These are phyloP conservation scores for Mycena belliarum DNA, from an alignment of 768 basidiomycete species.

Conservation along the genomic window DNA sequence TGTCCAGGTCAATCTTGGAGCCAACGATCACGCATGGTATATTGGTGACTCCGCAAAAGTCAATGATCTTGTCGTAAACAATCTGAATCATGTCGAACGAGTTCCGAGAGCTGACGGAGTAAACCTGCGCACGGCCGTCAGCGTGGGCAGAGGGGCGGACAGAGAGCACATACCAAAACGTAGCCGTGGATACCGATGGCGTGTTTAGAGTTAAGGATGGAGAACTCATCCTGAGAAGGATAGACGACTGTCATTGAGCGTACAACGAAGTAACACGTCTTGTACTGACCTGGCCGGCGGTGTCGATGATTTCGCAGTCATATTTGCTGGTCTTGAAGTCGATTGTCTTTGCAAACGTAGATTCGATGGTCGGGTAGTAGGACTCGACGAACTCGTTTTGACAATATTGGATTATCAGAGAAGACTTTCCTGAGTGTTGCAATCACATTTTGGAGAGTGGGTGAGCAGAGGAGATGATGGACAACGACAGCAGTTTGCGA, in stretches of 20 bases:
- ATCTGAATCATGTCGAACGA: slow-evolving; percentile 96
- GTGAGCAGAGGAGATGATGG: background rate
- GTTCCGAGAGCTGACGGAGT: slow-evolving; percentile 86
- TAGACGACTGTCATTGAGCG: background rate
- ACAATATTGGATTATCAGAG: slow-evolving; percentile 90
- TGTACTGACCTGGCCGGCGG: slow-evolving; percentile 85
- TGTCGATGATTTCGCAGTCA: slow-evolving; percentile 97
- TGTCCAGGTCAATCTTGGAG: slow-evolving; percentile 83
- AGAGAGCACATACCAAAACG: slow-evolving; percentile 56
- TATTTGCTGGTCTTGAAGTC: slow-evolving; percentile 89
- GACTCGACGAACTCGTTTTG: slow-evolving; percentile 91
- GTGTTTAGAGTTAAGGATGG: slow-evolving; percentile 91
- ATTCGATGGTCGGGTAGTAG: slow-evolving; percentile 97
- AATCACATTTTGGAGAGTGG: background rate
- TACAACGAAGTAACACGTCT: background rate
- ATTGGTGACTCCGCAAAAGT: slow-evolving; percentile 81
- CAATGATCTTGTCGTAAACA: slow-evolving; percentile 90
- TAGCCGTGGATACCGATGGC: slow-evolving; percentile 98
- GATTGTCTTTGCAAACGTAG: slow-evolving; percentile 87
- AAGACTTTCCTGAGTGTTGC: slow-evolving; percentile 77
- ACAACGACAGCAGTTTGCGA: background rate
- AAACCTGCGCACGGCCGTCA: slow-evolving; percentile 45
- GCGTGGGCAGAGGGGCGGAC: background rate
- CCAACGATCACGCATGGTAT: slow-evolving; percentile 96
- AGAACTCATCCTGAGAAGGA: slow-evolving; percentile 82